These are phyloP conservation scores for rapeseed (Brassica napus) DNA, from an alignment of 345 rosid genomes.

Conservation along the genomic window Da-Ae NC_063436.1:3374001-3374500, in stretches of 20 bases:
- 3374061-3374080: background rate
- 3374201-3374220: background rate
- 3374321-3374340: constrained; percentile 86
- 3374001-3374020: background rate
- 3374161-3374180: constrained; percentile 1
- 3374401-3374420: constrained; percentile 89
- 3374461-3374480: background rate
- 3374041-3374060: background rate
- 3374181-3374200: background rate
- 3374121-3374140: background rate
- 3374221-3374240: background rate
- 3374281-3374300: constrained; percentile 54
- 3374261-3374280: background rate
- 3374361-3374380: constrained; percentile 99
- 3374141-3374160: background rate
- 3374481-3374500: constrained; percentile 13
- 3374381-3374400: constrained; percentile 90
- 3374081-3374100: background rate
- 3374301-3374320: constrained; percentile 78
- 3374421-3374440: constrained; percentile 71
- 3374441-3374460: background rate
- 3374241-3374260: background rate
- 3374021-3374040: background rate
- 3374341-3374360: constrained; percentile 96
- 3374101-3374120: background rate